phyloP scores from a whole-genome alignment of 2,329 filamentous ascomycete genomes.

The Thielaviopsis euricoi region DNA sequence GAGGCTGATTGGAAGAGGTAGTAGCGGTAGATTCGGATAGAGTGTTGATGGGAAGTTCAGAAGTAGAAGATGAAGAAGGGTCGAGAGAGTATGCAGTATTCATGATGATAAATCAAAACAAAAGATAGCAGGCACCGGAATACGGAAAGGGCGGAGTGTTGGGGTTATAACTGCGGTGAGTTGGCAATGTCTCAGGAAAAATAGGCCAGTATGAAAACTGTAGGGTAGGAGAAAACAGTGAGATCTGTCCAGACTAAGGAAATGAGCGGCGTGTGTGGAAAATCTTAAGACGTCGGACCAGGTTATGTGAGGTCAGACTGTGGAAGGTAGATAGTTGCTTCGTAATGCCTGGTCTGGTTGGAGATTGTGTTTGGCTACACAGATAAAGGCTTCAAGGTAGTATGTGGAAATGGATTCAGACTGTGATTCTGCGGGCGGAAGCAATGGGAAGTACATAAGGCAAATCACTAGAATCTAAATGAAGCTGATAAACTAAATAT shows the following conservation, averaged over 20 bases:
- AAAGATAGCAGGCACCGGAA: not conserved
- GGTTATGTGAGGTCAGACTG: not conserved
- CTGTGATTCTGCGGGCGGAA: not conserved
- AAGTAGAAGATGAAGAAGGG: not conserved
- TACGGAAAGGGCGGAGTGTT: not conserved
- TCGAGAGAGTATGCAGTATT: slow-evolving; percentile 8
- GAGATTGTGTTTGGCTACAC: not conserved
- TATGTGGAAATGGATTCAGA: not conserved
- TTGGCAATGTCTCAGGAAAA: not conserved
- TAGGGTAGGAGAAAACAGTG: not conserved
- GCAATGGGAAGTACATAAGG: not conserved
- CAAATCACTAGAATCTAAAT: not conserved
- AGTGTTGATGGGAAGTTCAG: not conserved
- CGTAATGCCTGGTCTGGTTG: too few species aligned
- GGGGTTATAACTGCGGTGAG: slow-evolving; percentile 3
- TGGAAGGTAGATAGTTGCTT: not conserved
- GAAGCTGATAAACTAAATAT: not conserved
- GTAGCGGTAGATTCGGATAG: not conserved
- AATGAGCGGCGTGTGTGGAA: not conserved
- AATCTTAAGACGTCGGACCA: not conserved
- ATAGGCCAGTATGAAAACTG: not conserved
- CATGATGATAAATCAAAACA: slow-evolving; percentile 4
- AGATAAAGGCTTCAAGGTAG: not conserved
- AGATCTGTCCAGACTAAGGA: not conserved
- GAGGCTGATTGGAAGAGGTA: not conserved